Conservation (phyloP, 2,329 filamentous ascomycete genomes). For the Fusarium hainanense region DNA sequence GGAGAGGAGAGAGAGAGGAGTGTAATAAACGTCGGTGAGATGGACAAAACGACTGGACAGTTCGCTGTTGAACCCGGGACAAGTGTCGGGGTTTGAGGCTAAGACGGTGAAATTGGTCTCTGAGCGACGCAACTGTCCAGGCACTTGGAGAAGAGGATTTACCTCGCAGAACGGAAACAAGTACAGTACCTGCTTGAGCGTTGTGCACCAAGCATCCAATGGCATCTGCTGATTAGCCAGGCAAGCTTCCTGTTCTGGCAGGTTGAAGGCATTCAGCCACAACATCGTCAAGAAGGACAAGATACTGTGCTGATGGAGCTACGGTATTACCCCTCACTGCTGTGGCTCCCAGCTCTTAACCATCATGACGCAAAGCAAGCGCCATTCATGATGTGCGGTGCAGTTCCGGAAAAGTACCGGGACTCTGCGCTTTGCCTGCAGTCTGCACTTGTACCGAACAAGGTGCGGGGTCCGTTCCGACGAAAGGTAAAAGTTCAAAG, state of each 20-base stretch:
- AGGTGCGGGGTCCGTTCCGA: slow-evolving; percentile 17
- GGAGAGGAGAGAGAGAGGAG: neutral
- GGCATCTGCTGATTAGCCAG: slow-evolving; percentile 16
- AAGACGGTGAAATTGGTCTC: neutral
- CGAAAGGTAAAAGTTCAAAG: neutral
- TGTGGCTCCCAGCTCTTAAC: slow-evolving; percentile 14
- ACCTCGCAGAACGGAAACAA: slow-evolving; percentile 8
- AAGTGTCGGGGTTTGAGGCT: neutral
- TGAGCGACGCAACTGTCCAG: neutral
- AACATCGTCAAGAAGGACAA: slow-evolving; percentile 8
- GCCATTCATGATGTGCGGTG: neutral
- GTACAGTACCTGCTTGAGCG: slow-evolving; percentile 16
- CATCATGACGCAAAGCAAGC: slow-evolving; percentile 27
- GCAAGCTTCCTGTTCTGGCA: slow-evolving; percentile 43
- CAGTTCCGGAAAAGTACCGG: neutral
- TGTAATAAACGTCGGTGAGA: slow-evolving; percentile 30
- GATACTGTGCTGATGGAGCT: slow-evolving; percentile 17
- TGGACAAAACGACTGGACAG: neutral
- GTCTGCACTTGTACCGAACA: neutral
- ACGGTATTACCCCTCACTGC: slow-evolving; percentile 1
- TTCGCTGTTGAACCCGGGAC: neutral
- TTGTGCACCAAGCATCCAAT: slow-evolving; percentile 37
- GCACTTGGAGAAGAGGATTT: neutral
- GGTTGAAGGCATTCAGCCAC: slow-evolving; percentile 35
- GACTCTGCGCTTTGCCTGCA: neutral